Conservation (phyloP, 23 red algal species). For the Chondrus crispus region DNA sequence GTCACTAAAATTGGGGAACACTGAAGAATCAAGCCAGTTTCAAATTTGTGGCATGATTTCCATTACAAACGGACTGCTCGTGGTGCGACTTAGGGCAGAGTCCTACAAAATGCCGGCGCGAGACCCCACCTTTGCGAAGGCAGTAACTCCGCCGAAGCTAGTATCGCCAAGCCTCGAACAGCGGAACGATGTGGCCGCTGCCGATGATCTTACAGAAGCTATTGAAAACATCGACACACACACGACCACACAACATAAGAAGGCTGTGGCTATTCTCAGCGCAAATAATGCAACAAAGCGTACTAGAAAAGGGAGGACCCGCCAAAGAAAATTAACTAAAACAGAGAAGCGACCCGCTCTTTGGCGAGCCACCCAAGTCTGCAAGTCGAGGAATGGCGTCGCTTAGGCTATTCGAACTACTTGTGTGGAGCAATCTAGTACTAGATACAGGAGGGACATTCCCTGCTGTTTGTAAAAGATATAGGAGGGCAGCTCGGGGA, state of each 20-base stretch:
- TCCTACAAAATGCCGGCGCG: not conserved
- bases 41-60: not conserved
- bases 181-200: not conserved
- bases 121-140: not conserved
- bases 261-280: not conserved
- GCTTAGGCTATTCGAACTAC: not conserved
- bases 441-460: not conserved
- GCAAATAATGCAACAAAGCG: not conserved
- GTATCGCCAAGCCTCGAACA: not conserved
- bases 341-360: not conserved
- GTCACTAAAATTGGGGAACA: not conserved
- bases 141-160: too few species aligned
- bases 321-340: not conserved
- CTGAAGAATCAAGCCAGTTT: not conserved
- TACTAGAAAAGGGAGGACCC: not conserved
- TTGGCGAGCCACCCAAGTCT: not conserved
- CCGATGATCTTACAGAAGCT: not conserved
- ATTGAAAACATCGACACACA: not conserved
- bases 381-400: not conserved
- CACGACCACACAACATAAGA: not conserved
- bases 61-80: not conserved
- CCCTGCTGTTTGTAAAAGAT: not conserved
- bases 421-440: not conserved
- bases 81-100: not conserved
- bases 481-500: not conserved